A percentile compares a stretch with the other conserved stretches of the same genome.
phyloP scores from a whole-genome alignment of 805 yeast species.

The Myxozyma sirexii region DNA sequence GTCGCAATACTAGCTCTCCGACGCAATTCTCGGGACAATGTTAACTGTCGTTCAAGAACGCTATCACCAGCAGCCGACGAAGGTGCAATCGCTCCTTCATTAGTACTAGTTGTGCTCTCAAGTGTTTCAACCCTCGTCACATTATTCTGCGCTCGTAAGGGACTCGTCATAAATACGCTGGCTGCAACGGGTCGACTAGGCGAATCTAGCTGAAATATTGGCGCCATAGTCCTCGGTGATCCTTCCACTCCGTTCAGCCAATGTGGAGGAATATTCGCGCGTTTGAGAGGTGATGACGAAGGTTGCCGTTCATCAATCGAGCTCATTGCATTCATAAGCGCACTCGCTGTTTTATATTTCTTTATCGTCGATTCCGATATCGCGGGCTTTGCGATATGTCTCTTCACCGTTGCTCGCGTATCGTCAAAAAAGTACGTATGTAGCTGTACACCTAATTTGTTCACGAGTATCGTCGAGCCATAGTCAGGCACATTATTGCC shows the following conservation, averaged over 20 bases:
- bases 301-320: conserved; percentile 22
- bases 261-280: conserved; percentile 28
- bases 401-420: conserved; percentile 21
- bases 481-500: conserved; percentile 7
- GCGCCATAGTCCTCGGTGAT: conserved; percentile 31
- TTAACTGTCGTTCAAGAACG: conserved; percentile 17
- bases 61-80: conserved; percentile 12
- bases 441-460: conserved; percentile 26
- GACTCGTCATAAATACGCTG: conserved; percentile 21
- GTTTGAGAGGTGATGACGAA: conserved; percentile 5
- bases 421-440: conserved; percentile 35
- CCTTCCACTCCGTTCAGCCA: conserved; percentile 34
- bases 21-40: conserved; percentile 24
- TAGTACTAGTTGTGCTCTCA: conserved; percentile 1
- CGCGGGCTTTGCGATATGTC: conserved; percentile 8
- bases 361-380: conserved; percentile 19
- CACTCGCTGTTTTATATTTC: conserved; percentile 18
- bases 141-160: conserved; percentile 18
- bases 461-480: conserved; percentile 19
- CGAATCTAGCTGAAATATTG: conserved; percentile 22
- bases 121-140: conserved; percentile 12
- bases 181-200: conserved; percentile 19
- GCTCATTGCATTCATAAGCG: conserved; percentile 27
- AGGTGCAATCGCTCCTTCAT: background rate
- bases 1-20: conserved; percentile 24